phyloP scores from a whole-genome alignment of 345 rosid genomes.

The Eucalyptus virginea region DNA sequence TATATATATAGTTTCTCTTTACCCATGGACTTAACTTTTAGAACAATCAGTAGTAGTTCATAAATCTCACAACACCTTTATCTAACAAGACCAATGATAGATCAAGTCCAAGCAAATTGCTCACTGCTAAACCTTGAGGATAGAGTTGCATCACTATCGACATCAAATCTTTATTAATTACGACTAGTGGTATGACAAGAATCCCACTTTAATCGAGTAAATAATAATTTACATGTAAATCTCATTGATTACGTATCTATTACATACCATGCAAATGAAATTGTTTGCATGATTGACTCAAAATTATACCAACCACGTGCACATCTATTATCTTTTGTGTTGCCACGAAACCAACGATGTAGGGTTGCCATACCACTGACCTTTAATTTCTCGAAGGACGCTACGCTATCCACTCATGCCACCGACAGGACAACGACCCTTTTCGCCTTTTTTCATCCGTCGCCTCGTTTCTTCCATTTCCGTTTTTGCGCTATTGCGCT shows the following conservation, averaged over 20 bases:
- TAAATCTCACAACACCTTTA: no score
- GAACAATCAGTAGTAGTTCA: accelerated
- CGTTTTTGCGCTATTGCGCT: not conserved
- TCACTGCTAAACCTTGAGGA: not conserved
- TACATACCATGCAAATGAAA: no score
- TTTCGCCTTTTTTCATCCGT: not conserved
- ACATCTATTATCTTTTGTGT: not conserved
- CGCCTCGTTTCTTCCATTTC: not conserved
- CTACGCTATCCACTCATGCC: not conserved
- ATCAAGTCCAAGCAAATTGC: not conserved
- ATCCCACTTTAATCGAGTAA: not conserved
- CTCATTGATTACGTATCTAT: not conserved
- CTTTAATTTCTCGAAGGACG: not conserved
- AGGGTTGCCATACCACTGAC: not conserved
- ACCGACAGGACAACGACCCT: not conserved
- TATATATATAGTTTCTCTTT: accelerated
- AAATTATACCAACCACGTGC: not conserved
- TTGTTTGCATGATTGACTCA: no score
- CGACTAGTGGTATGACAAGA: not conserved
- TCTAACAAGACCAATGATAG: not conserved
- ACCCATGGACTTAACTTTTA: accelerated
- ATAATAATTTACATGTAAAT: not conserved
- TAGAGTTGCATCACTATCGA: no score
- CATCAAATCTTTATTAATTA: no score
- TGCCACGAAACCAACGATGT: accelerated